Evolutionary conservation across 345 rosid genomes (phyloP), one percentile per base, ranked within the genome.

Genomic region (Orychophragmus violaceus): DNA sequence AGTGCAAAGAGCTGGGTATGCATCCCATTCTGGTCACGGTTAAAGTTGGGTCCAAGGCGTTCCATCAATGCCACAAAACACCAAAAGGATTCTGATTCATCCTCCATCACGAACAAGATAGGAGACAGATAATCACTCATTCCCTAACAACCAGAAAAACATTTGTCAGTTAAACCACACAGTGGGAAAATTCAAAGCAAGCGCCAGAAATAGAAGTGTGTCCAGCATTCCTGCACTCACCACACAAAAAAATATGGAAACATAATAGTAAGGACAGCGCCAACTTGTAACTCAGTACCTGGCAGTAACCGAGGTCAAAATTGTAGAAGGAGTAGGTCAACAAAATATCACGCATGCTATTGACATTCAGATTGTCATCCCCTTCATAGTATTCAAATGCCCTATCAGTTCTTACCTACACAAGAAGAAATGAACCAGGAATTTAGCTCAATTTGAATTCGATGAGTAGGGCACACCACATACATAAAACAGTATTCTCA

Each of bases 301-400:
- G 99, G 80, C 99, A 91, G 79, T 95, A 95, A 60, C 99, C 96
- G 41, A 95, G 93, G 78, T 95, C 99, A 32, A 95, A 95, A 62
- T 91, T 91, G 80, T 91, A 95, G 80, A 95, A 91, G 55, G 96
- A 95, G 68, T 89, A 95, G 1, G 96, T 86, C 84, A 91, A 73
- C 5, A 91, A 76, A 82, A 89, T 86, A 83, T 95, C 94, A 62
- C 82, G 93, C 76, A 95, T 80, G 75, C 73, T 74, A 77, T 77
- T 79, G 79, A 91, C 89, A 64, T 95, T 86, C 60, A 87, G 80
- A 85, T 91, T 91, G 70, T 82, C 95, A 77, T 95, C 97, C 71
- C 97, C 96, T 62, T 84, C 95, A 27, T 85, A 95, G 79, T 83
- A 95, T 68, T 81, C 59, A 48, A 82, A 64, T 0, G 90, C 78